These are phyloP conservation scores for Fagopyrum homotropicum DNA, from an alignment of 148 eudicot genomes.

Conservation along the genomic window DNA sequence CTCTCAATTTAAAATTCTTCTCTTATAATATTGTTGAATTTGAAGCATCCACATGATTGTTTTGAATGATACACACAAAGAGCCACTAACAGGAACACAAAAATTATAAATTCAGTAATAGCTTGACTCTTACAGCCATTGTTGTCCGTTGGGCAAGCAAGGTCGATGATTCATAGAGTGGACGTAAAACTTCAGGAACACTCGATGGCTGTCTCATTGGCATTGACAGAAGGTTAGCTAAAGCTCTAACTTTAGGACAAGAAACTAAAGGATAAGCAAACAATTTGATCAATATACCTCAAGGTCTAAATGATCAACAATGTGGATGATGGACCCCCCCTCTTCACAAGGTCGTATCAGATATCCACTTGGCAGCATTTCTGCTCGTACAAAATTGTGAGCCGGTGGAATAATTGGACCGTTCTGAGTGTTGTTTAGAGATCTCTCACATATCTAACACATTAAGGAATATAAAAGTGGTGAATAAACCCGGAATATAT, in stretches of 20 bases:
- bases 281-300: slow-evolving; percentile 78
- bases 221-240: background rate
- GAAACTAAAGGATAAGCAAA: slow-evolving; percentile 49
- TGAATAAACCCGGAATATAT: too few relatives aligned
- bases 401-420: slow-evolving; percentile 85
- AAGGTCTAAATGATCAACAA: too few relatives aligned
- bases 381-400: slow-evolving; percentile 74
- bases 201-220: slow-evolving; percentile 56
- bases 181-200: slow-evolving; percentile 89
- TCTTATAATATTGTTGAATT: background rate
- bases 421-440: slow-evolving; percentile 80
- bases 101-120: background rate
- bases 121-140: slow-evolving; percentile 50
- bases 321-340: too few relatives aligned
- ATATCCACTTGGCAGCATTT: slow-evolving; percentile 76
- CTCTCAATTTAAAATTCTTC: background rate
- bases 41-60: background rate
- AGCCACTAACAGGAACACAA: background rate
- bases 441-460: slow-evolving; percentile 70
- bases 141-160: slow-evolving; percentile 81
- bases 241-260: background rate
- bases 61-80: background rate
- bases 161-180: slow-evolving; percentile 81
- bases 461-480: background rate
- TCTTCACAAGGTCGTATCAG: background rate